Evolutionary conservation across 148 eudicot species (phyloP).

Genomic region (Vaccinium corymbosum): DNA sequence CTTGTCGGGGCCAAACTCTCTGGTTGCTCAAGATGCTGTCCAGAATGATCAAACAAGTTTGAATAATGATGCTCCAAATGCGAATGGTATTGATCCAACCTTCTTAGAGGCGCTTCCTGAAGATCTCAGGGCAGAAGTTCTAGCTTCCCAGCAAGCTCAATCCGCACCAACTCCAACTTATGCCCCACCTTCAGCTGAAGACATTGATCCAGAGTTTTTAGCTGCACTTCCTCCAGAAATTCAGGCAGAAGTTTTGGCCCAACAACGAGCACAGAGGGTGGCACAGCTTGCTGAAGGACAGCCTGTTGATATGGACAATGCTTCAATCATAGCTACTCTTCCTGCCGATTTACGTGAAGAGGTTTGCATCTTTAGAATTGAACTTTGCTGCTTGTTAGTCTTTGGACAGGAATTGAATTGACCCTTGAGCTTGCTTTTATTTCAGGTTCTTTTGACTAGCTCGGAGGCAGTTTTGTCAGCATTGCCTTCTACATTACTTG

Average conservation of each 20-base stretch:
- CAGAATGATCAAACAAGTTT: slow-evolving; percentile 48
- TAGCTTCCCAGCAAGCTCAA: slow-evolving; percentile 94
- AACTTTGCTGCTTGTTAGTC: slow-evolving; percentile 6
- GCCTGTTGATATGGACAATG: slow-evolving; percentile 98
- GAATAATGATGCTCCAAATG: slow-evolving; percentile 48
- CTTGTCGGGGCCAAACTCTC: slow-evolving; percentile 32
- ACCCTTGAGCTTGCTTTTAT: slow-evolving; percentile 17
- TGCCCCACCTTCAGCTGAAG: slow-evolving; percentile 78
- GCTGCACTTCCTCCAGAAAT: slow-evolving; percentile 97
- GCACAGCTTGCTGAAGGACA: slow-evolving; percentile 97
- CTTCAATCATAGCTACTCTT: slow-evolving; percentile 96
- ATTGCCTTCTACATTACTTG: slow-evolving; percentile 91
- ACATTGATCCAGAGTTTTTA: slow-evolving; percentile 97
- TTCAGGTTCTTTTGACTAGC: slow-evolving; percentile 87
- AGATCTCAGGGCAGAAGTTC: slow-evolving; percentile 91
- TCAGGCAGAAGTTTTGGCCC: slow-evolving; percentile 97
- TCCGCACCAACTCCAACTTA: slow-evolving; percentile 68
- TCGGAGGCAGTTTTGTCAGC: slow-evolving; percentile 95
- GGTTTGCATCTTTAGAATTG: slow-evolving; percentile 42
- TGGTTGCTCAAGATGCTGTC: slow-evolving; percentile 40
- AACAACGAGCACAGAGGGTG: slow-evolving; percentile 83
- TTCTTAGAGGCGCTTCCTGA: slow-evolving; percentile 99
- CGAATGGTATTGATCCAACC: slow-evolving; percentile 90
- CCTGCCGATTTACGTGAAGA: slow-evolving; percentile 99
- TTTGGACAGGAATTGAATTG: neutral